Percentiles rank a stretch among this genome's conserved stretches.
These are phyloP conservation scores for Turnera subulata DNA, from an alignment of 345 rosid species.

Conservation along the genomic window DNA sequence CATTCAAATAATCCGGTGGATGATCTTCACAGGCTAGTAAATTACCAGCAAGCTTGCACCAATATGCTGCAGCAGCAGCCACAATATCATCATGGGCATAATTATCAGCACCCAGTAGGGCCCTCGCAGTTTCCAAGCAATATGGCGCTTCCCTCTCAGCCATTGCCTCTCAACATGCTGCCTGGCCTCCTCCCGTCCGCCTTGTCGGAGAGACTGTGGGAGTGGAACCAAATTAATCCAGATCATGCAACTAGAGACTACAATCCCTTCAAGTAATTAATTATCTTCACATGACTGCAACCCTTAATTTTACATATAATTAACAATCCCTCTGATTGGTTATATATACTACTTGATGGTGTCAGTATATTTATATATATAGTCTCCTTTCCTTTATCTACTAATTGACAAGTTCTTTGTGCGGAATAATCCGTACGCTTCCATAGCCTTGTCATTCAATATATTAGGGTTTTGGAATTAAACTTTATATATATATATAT, in stretches of 20 bases:
- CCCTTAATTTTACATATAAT: too few relatives aligned
- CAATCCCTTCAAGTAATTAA: too few relatives aligned
- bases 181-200: constrained; percentile 40
- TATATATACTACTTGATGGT: too few relatives aligned
- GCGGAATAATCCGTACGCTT: too few relatives aligned
- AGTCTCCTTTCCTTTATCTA: too few relatives aligned
- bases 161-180: constrained; percentile 39
- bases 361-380: too few relatives aligned
- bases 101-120: constrained; percentile 38
- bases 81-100: constrained; percentile 18
- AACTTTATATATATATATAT: too few relatives aligned
- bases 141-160: constrained; percentile 34
- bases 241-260: not conserved
- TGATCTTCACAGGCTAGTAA: constrained; percentile 69
- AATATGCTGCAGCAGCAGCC: not conserved
- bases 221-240: constrained; percentile 60
- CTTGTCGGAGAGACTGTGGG: constrained; percentile 67
- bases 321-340: too few relatives aligned
- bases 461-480: too few relatives aligned
- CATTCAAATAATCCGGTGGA: constrained; percentile 33
- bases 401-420: too few relatives aligned
- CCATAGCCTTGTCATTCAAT: too few relatives aligned
- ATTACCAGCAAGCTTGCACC: constrained; percentile 43
- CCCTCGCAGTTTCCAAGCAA: constrained; percentile 34
- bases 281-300: too few relatives aligned